Base-by-base conservation (phyloP, 352 stramenopile genomes). In the Pythium vanterpoolii region DNA sequence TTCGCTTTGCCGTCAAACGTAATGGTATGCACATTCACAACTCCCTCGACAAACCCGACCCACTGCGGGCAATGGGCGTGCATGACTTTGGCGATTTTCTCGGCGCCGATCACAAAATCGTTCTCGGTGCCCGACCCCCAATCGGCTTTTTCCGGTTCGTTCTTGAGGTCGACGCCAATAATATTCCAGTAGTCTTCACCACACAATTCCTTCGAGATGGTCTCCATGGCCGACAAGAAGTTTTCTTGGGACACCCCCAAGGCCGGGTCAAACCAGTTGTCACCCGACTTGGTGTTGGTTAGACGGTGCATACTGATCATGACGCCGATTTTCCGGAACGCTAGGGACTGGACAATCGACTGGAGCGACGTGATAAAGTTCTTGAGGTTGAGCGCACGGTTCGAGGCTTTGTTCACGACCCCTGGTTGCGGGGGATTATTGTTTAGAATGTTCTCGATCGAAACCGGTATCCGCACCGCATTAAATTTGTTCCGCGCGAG, bases 401-500 rank as follows among this genome's bases (percentile, higher is more conserved):
- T 92, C 28, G 74, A 69, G 5, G 74, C 62, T 4, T 38, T 9
- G 42, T 79, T 81, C 56, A 83, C 66, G 21, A 82, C 36, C 1
- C 36, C 34, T 1, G 18, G 38, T 44, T 64, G 66, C 19, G 79
- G 78, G 9, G 21, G 24, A 13, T 26, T 43, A 30, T 54, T 54
- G 33, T 54, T 30, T 13, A 92, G 54, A 27, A 92, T 76, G 61
- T 63, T 79, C n/a, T 73, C 56, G 5, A 69, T 71, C 64, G 81
- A 88, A 13, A 92, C 67, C 13, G 83, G 83, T 19, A 92, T 43
- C 2, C 83, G 80, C 18, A 92, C 76, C 11, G 76, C 71, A 28
- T 92, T 92, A 64, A 88, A 90, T 24, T 90, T 88, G 76, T 92
- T 89, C 24, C 74, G 56, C 0, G 73, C 55, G n/a, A 92, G 58